Evolutionary conservation across 179 eudicot genomes (phyloP), one percentile per base, ranked within the genome.

Genomic region (Nepenthes alata): DNA sequence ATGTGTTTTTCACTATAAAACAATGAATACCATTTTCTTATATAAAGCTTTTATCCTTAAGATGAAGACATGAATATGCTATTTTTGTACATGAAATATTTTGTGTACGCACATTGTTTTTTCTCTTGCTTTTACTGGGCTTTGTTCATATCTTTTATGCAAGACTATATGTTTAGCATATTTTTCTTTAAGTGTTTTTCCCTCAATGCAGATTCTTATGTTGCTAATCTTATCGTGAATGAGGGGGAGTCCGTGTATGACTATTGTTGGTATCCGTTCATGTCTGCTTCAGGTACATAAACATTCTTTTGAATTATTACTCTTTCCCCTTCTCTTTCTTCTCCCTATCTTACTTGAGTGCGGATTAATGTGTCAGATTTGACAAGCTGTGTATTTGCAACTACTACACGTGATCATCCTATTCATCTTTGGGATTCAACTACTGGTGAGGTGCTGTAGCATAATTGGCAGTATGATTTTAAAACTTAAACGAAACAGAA

Each of bases 351-450:
- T 12, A 11, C 16, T 52, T n/a, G 5, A 52, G 3, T 52, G 15
- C 16, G 37, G 44, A 6, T 57, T 57, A 11, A 35, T 47, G 53
- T 68, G 72, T 65, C 89, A 93, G 98, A 87, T 83, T 78, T 77
- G 60, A 80, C 83, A 41, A 80, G 86, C 65, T 89, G 97, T 71
- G 98, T 89, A 50, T 87, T 93, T 79, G 97, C 97, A 64, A 89
- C 82, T 72, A 80, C 97, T 39, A 81, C 95, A 11, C 90, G 98
- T 52, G 98, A 93, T 63, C 98, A 93, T 74, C 98, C 98, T 55
- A 77, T 93, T 77, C 98, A 89, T 82, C 94, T 90, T 57, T 93
- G 90, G 97, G 98, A 93, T 87, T 78, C 97, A 72, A 75, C 75
- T 70, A 75, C 98, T 37, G 98, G 98, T 80, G 83, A 93, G 98